These are phyloP conservation scores for Simmondsia chinensis DNA, from an alignment of 148 eudicot genomes.

Conservation along the genomic window DNA sequence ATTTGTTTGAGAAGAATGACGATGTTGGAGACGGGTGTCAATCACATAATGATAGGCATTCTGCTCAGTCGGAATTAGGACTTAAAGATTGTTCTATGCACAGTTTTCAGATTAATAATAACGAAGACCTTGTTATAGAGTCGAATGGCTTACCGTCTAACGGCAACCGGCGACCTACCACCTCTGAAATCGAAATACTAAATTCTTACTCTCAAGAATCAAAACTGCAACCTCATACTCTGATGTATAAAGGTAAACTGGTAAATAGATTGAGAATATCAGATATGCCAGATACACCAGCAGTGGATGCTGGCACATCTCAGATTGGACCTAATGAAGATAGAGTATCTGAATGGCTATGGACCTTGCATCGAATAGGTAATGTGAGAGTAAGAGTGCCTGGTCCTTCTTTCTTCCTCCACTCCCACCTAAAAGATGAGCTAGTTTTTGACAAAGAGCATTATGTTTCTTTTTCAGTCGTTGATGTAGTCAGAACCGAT, in stretches of 20 bases:
- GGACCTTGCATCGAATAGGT: conserved; percentile 97
- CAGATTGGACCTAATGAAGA: conserved; percentile 42
- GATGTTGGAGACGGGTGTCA: conserved; percentile 30
- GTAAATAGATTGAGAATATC: conserved; percentile 52
- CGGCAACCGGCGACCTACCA: conserved; percentile 17
- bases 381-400: neutral
- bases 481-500: conserved; percentile 97
- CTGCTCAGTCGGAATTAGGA: conserved; percentile 29
- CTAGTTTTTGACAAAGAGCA: conserved; percentile 4
- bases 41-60: conserved; percentile 29
- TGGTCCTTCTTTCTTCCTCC: conserved; percentile 1
- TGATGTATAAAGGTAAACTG: conserved; percentile 41
- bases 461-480: conserved; percentile 48
- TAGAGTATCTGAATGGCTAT: conserved; percentile 94
- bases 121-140: conserved; percentile 71
- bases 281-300: conserved; percentile 48
- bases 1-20: conserved; percentile 59
- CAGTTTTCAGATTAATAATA: conserved; percentile 61
- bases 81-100: conserved; percentile 48
- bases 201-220: conserved; percentile 22
- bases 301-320: conserved; percentile 27
- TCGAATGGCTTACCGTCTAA: conserved; percentile 36
- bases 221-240: conserved; percentile 25
- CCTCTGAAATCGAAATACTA: conserved; percentile 40
- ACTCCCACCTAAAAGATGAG: too few relatives aligned